Conservation (phyloP, 2,329 filamentous ascomycete genomes). For the Fusarium torreyae region DNA sequence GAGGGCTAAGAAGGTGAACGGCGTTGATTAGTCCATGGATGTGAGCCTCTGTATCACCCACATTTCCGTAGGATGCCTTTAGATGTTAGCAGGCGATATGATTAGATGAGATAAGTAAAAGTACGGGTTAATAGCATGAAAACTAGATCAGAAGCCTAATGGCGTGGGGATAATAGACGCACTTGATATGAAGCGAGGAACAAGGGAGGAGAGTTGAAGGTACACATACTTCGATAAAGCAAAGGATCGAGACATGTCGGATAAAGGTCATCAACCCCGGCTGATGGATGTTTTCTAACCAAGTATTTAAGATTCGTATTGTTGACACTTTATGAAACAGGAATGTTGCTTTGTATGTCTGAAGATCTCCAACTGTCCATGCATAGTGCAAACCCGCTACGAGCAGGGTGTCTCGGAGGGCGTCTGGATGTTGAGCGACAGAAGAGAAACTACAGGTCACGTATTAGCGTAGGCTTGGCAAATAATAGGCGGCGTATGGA, state of each 20-base stretch:
- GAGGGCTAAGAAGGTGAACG: slow-evolving; percentile 35
- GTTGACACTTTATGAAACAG: slow-evolving; percentile 44
- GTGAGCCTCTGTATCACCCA: slow-evolving; percentile 40
- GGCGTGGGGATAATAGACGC: too few relatives aligned
- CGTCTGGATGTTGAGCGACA: slow-evolving; percentile 39
- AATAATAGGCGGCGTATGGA: neutral
- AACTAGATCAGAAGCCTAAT: too few relatives aligned
- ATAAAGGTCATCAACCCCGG: slow-evolving; percentile 38
- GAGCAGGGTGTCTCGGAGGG: slow-evolving; percentile 41
- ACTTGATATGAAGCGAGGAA: too few relatives aligned
- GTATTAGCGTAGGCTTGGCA: fast-evolving
- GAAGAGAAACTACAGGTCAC: slow-evolving; percentile 15
- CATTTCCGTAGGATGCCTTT: slow-evolving; percentile 39
- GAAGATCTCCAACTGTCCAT: slow-evolving; percentile 39
- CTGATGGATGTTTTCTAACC: slow-evolving; percentile 26
- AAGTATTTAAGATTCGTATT: slow-evolving; percentile 35
- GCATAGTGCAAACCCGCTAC: slow-evolving; percentile 44
- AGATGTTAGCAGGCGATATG: fast-evolving
- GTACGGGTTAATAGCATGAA: too few relatives aligned
- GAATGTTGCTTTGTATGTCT: slow-evolving; percentile 40
- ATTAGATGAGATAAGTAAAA: neutral
- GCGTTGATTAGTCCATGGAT: slow-evolving; percentile 38
- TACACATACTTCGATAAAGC: slow-evolving; percentile 35
- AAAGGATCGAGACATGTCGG: slow-evolving; percentile 39
- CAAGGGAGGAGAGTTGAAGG: too few relatives aligned